Conservation (phyloP, 1,139 yeast species). For the Hansenula sp. region DNA sequence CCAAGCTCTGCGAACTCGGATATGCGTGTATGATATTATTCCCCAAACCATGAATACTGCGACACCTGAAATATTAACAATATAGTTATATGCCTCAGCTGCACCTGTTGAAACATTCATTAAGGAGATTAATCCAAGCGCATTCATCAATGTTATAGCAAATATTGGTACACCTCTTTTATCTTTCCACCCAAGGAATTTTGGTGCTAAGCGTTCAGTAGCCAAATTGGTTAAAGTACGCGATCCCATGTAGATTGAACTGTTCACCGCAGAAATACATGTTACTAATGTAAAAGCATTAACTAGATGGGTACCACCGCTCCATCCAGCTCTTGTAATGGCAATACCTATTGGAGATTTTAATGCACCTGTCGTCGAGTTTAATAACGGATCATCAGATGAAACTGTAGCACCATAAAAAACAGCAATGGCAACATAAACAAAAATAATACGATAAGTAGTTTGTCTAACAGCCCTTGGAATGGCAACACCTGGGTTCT, state of each 20-base stretch:
- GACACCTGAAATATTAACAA: constrained; percentile 80
- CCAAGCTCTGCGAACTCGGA: constrained; percentile 77
- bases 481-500: constrained; percentile 35
- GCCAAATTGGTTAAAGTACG: constrained; percentile 59
- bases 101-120: constrained; percentile 58
- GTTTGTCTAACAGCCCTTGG: constrained; percentile 37
- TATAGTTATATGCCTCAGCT: constrained; percentile 68
- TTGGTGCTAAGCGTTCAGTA: constrained; percentile 58
- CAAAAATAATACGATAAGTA: constrained; percentile 45
- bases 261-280: constrained; percentile 56
- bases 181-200: constrained; percentile 46
- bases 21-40: constrained; percentile 69
- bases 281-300: constrained; percentile 44
- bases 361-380: constrained; percentile 34
- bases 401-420: constrained; percentile 24
- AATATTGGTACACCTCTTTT: constrained; percentile 60
- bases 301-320: constrained; percentile 35
- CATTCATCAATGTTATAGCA: constrained; percentile 45
- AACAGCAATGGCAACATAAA: constrained; percentile 46
- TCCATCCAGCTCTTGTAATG: constrained; percentile 40
- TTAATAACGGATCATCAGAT: constrained; percentile 28
- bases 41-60: constrained; percentile 88
- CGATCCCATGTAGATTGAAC: constrained; percentile 57
- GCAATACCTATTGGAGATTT: constrained; percentile 79
- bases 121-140: constrained; percentile 43